Evolutionary conservation across 805 yeast genomes (phyloP), one percentile per base, ranked within the genome.

Genomic region (Debaryomyces prosopidis): DNA sequence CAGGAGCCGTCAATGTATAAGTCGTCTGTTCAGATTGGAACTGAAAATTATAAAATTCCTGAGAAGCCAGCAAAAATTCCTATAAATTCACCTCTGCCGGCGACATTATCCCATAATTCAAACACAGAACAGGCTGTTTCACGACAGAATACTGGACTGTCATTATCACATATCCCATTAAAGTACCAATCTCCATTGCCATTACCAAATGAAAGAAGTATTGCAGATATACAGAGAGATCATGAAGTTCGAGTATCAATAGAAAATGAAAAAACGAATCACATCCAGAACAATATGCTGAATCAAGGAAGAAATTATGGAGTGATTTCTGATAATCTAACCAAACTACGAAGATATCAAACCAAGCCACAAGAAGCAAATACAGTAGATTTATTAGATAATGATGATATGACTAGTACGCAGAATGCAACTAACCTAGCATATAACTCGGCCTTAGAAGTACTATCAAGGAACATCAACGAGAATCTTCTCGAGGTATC

Each of bases 131-230:
- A 16, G 11, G 12, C 26, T 5, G 11, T n/a, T 18, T 4, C n/a
- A 3, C 28, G 26, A 12, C n/a, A 11, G 6, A 16, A 16, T 34
- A 17, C 19, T 17, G 26, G 14, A 16, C 15, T 7, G 7, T 10
- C 9, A 14, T 11, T 33, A 19, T 17, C 11, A 5, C 27, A 18
- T 4, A 31, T 59, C 15, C 68, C 70, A 3, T 40, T 53, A 30
- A 67, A 62, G 42, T 68, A 68, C 44, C 66, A 60, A 43, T 42
- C 60, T 1, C 73, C 73, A n/a, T 51, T 58, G 16, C 66, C 69
- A 0, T 46, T 64, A 14, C 71, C 67, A 27, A 27, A 9, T n/a
- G 17, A 34, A 17, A 32, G 19, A 34, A 3, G 5, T 16, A 10
- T 23, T 23, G 26, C 6, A 10, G 9, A 23, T 23, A 7, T 10